Evolutionary conservation across 75 land plant species (phyloP).

Genomic region (Cunninghamia lanceolata): DNA sequence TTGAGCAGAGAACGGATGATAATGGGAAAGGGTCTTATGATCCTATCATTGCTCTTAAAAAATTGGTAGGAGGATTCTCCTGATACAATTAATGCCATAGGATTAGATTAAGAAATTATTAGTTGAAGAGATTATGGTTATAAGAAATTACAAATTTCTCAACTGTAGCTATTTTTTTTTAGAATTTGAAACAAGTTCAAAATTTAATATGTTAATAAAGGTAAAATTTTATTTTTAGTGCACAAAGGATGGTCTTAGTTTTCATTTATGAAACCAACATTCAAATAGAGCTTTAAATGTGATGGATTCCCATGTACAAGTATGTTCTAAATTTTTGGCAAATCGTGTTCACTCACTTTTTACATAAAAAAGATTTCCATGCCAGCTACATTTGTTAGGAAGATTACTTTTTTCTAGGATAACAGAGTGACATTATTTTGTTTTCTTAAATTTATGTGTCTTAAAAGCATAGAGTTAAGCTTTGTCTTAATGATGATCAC

Average conservation of each 20-base stretch:
- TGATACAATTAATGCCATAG: background rate
- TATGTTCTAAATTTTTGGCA: slow-evolving; percentile 7
- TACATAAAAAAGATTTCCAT: background rate
- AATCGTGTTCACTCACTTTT: background rate
- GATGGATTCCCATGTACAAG: slow-evolving; percentile 59
- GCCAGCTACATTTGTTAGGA: background rate
- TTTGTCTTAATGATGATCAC: background rate
- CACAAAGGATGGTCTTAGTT: slow-evolving; percentile 53
- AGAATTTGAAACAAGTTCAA: background rate
- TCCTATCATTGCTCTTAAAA: slow-evolving; percentile 65
- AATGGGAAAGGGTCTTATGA: slow-evolving; percentile 24
- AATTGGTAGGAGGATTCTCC: slow-evolving; percentile 45
- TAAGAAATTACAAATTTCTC: background rate
- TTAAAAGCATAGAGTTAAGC: background rate
- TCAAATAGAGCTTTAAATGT: slow-evolving; percentile 25
- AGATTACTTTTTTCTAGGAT: background rate
- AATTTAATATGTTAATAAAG: background rate
- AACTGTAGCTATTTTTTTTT: background rate
- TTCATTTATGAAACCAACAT: slow-evolving; percentile 42
- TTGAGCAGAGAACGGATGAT: slow-evolving; percentile 34
- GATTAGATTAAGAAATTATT: background rate
- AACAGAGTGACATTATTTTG: background rate
- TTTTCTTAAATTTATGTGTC: background rate
- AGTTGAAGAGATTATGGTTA: background rate
- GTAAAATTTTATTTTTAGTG: no score